These are phyloP conservation scores for Bullera alba DNA, from an alignment of 768 basidiomycete genomes.

Conservation along the genomic window DNA sequence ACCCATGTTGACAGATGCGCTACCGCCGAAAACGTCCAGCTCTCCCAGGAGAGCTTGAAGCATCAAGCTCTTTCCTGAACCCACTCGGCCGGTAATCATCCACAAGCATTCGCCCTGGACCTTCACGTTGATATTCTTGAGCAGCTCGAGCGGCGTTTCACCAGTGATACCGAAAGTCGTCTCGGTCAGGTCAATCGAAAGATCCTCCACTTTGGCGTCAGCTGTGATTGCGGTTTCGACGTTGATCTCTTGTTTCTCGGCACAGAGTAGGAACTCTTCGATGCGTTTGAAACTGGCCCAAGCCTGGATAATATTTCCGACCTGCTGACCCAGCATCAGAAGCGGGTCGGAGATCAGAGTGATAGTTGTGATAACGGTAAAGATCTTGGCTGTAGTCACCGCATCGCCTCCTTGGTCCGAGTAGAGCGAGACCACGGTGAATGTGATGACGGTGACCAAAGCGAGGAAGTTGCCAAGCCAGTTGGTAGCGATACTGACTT, in stretches of 20 bases:
- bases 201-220: background rate
- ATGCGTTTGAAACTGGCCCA: constrained; percentile 17
- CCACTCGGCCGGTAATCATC: constrained; percentile 18
- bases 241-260: background rate
- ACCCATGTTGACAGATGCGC: constrained; percentile 1
- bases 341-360: constrained; percentile 14
- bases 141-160: background rate
- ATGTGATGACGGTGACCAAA: constrained; percentile 9
- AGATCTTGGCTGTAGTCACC: constrained; percentile 13
- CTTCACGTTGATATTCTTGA: constrained; percentile 4
- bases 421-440: constrained; percentile 10
- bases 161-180: constrained; percentile 9
- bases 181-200: background rate
- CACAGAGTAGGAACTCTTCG: constrained; percentile 7
- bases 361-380: constrained; percentile 14
- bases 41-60: constrained; percentile 19
- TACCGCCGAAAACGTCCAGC: constrained; percentile 9
- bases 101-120: constrained; percentile 4
- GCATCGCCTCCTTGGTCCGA: background rate
- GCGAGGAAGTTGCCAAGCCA: constrained; percentile 9
- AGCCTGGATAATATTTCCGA: constrained; percentile 4
- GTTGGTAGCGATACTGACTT: constrained; percentile 9
- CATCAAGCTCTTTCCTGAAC: constrained; percentile 19
- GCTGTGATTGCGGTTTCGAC: background rate
- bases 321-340: constrained; percentile 14